Evolutionary conservation across 2,329 filamentous ascomycete species (phyloP), one percentile per base, ranked within the genome.

Genomic region (Scytalidium lignicola): DNA sequence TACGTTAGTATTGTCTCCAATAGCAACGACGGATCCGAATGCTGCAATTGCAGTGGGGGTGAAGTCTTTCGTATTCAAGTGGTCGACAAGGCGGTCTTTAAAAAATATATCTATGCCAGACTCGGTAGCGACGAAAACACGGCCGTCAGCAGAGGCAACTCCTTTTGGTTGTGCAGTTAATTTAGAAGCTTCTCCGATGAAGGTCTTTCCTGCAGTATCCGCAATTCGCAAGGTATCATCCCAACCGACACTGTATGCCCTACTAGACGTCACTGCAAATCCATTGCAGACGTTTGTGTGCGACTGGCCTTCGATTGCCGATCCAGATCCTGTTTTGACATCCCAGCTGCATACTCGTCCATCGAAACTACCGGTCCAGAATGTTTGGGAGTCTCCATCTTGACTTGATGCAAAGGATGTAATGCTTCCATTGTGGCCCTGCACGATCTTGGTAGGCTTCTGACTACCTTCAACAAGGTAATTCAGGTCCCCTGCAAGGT

Each of bases 331-430:
- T 3, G 76, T 79, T 15, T 76, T 71, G 22, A 89, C 65, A 63
- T 97, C 85, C 92, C 93, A 99, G 49, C 80, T 82, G 64, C 86
- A 88, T 21, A 96, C 81, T 37, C 88, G 81, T 43, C 93, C 93
- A 54, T 99, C 93, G 58, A 91, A 95, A 69, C 90, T 95, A 51
- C 93, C 93, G 1, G 92, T 95, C 76, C 85, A 91, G 13, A 97
- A 69, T 1, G 85, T 88, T 47, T 83, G 75, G 41, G 71, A 61
- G 43, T 62, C 62, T 8, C 70, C 71, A 23, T 58, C 62, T 26
- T 78, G 72, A 6, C 75, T 78, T 8, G 76, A 71, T 2, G 76
- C 79, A 32, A 96, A 72, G 3, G 91, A 83, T 1, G 90, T 97
- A 61, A 97, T 87, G 61, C 82, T 88, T 74, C 92, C 96, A 67